Base-by-base conservation (phyloP, 495 filamentous ascomycete genomes). In the Geopyxis carbonaria region DNA sequence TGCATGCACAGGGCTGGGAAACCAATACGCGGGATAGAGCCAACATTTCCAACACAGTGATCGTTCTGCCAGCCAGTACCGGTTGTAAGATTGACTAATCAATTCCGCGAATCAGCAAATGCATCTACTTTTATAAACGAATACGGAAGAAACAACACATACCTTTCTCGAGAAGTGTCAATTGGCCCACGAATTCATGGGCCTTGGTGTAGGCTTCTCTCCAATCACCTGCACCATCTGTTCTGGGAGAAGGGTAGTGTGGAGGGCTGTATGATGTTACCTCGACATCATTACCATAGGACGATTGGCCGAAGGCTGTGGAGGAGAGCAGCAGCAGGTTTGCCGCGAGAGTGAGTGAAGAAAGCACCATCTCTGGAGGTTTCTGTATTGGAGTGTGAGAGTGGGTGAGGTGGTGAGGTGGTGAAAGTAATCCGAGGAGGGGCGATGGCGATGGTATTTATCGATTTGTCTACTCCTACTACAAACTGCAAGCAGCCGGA, bases 221-320 rank as follows among this genome's bases (percentile, higher is more conserved):
- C 85, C 85, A 93, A 31, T 68, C 72, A 5, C 74, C 67, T 21
- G 73, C 69, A 34, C 67, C 65, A 45, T 72, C 66, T 62, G 71
- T 73, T 79, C 86, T 87, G 61, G 85, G 82, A 7, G 80, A 81
- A 6, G 85, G 85, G 55, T 92, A 93, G 50, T 64, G 70, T 4
- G 84, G 83, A 34, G 74, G 73, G 22, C 49, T 52, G 29, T 39
- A 21, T 10, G 33, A 20, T 8, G 22, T 23, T 35, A 35, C n/a
- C 22, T 35, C 14, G 19, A 35, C 22, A 35, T 35, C 32, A 35
- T 35, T 35, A 35, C 32, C 22, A 22, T 35, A 18, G 9, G 20
- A 39, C 16, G 21, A 14, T 8, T 42, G 40, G 7, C 33, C 34
- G 22, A 39, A 11, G 10, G 16, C 36, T 11, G 36, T 30, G 7